Evolutionary conservation across 2,329 filamentous ascomycete genomes (phyloP).

Genomic region (Emmonsiellopsis sp.): DNA sequence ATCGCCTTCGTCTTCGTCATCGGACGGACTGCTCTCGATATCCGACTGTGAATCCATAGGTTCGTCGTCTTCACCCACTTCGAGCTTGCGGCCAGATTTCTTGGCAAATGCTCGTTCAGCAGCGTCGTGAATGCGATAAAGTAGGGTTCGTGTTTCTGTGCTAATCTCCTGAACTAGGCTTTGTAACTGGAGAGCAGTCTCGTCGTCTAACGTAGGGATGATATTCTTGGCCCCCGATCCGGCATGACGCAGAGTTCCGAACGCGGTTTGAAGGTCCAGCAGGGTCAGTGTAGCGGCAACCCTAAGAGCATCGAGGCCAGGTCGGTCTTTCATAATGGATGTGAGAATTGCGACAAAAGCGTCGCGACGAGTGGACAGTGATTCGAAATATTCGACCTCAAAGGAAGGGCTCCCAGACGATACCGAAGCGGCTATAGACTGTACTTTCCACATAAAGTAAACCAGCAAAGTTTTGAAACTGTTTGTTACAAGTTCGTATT

Average conservation of each 20-base stretch:
- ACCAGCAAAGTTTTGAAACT: slow-evolving; percentile 69
- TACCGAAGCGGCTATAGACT: slow-evolving; percentile 48
- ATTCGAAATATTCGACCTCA: slow-evolving; percentile 55
- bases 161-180: slow-evolving; percentile 61
- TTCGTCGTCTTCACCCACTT: slow-evolving; percentile 46
- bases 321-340: slow-evolving; percentile 40
- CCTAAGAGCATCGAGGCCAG: slow-evolving; percentile 62
- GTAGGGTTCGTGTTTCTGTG: slow-evolving; percentile 50
- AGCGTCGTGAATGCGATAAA: slow-evolving; percentile 67
- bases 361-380: slow-evolving; percentile 54
- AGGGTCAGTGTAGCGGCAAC: slow-evolving; percentile 65
- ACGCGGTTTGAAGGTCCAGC: slow-evolving; percentile 73
- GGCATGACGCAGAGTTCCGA: slow-evolving; percentile 58
- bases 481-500: slow-evolving; percentile 67
- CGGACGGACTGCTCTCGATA: slow-evolving; percentile 44
- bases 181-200: slow-evolving; percentile 46
- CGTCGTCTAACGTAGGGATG: slow-evolving; percentile 35
- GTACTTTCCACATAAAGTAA: slow-evolving; percentile 93
- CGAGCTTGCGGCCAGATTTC: slow-evolving; percentile 40
- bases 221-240: slow-evolving; percentile 26
- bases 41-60: slow-evolving; percentile 56
- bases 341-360: slow-evolving; percentile 41
- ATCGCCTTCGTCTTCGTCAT: slow-evolving; percentile 24
- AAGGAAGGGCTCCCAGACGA: slow-evolving; percentile 45
- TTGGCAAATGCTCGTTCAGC: slow-evolving; percentile 72